Percentiles rank a stretch among this genome's conserved stretches.
phyloP scores from a whole-genome alignment of 495 filamentous ascomycete genomes.

The Lophiostoma macrostomum region DNA sequence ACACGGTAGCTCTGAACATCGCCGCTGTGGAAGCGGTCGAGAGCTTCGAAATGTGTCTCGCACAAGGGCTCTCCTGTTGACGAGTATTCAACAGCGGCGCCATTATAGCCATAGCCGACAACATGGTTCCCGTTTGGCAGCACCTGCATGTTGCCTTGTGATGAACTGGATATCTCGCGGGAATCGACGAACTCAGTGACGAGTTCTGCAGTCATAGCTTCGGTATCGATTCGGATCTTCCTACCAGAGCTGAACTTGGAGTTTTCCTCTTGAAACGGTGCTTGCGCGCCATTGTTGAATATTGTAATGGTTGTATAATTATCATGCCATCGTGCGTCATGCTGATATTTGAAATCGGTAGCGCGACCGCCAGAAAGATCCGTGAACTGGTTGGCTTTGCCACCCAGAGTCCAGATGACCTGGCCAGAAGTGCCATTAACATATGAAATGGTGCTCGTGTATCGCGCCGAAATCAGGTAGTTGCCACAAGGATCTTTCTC shows the following conservation, averaged over 20 bases:
- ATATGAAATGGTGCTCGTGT: constrained; percentile 32
- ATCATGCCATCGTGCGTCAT: constrained; percentile 36
- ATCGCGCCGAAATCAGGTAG: constrained; percentile 33
- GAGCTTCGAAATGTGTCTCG: constrained; percentile 31
- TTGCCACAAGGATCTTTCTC: constrained; percentile 33
- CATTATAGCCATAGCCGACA: constrained; percentile 26
- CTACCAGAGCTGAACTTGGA: constrained; percentile 20
- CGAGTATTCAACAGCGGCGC: constrained; percentile 16
- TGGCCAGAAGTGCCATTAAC: constrained; percentile 30
- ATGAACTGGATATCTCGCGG: constrained; percentile 25
- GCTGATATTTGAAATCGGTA: constrained; percentile 35
- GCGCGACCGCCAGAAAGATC: constrained; percentile 25
- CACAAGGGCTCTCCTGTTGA: constrained; percentile 32
- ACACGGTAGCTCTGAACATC: constrained; percentile 25
- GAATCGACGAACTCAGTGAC: constrained; percentile 22
- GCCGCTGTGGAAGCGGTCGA: constrained; percentile 7
- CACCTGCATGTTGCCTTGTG: constrained; percentile 37
- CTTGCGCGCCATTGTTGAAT: constrained; percentile 35
- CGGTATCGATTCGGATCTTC: constrained; percentile 25
- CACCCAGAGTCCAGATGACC: constrained; percentile 33
- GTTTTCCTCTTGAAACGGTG: constrained; percentile 4
- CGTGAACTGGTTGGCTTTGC: constrained; percentile 31
- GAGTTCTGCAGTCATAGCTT: constrained; percentile 29
- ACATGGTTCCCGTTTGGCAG: constrained; percentile 34
- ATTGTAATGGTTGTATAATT: constrained; percentile 29